These are phyloP conservation scores for Solanum gracilifrons DNA, from an alignment of 257 asterid genomes.

Conservation along the genomic window DNA sequence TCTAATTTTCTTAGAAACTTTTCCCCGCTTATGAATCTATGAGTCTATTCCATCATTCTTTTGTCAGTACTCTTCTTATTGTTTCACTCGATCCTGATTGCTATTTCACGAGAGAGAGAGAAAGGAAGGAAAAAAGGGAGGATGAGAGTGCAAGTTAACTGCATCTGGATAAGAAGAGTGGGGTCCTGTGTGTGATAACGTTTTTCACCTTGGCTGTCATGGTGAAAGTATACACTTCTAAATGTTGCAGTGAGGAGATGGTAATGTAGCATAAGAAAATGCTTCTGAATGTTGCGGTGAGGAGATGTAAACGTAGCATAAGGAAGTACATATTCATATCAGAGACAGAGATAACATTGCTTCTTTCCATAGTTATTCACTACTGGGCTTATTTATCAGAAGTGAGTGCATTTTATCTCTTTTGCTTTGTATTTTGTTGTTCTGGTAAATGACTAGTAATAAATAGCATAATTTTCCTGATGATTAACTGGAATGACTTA, in stretches of 20 bases:
- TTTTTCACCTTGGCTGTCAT: background rate
- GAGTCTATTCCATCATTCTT: background rate
- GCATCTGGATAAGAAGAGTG: background rate
- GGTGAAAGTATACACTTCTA: background rate
- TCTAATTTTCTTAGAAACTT: background rate
- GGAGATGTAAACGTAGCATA: background rate
- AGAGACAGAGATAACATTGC: background rate
- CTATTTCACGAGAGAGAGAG: background rate
- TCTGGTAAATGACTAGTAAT: background rate
- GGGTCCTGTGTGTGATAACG: background rate
- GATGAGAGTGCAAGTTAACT: background rate
- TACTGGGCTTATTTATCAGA: background rate
- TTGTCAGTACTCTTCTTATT: background rate
- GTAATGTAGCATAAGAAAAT: background rate
- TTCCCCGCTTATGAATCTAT: background rate
- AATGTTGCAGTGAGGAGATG: background rate
- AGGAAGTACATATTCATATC: background rate
- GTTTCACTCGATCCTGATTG: background rate
- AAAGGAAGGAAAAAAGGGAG: background rate
- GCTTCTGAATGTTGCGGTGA: background rate
- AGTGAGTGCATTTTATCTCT: background rate
- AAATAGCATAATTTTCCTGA: background rate
- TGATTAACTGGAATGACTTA: background rate
- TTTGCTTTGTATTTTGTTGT: background rate
- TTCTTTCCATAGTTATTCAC: background rate